phyloP scores from a whole-genome alignment of 2,329 filamentous ascomycete species.

The Colletotrichum simmondsii region DNA sequence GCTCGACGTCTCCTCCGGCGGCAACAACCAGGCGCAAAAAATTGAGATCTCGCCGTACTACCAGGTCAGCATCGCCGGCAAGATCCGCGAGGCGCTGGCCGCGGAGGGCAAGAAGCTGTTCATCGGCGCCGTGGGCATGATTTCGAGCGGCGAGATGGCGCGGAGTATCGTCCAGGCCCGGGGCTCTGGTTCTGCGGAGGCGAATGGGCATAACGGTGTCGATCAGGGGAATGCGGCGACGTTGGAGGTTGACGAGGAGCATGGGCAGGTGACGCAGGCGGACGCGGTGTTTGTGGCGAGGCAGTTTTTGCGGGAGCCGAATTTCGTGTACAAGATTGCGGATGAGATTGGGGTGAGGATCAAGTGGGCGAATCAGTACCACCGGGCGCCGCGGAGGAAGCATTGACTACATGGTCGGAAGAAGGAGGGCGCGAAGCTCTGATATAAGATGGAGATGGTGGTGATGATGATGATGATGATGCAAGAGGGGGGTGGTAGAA shows the following conservation, averaged over 20 bases:
- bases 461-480: no score
- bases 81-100: conserved; percentile 74
- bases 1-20: conserved; percentile 83
- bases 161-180: conserved; percentile 63
- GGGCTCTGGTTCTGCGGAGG: conserved; percentile 47
- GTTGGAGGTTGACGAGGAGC: conserved; percentile 52
- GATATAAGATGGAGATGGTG: background rate
- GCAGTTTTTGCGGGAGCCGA: conserved; percentile 85
- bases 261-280: conserved; percentile 55
- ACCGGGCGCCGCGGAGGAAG: conserved; percentile 47
- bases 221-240: conserved; percentile 28
- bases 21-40: conserved; percentile 71
- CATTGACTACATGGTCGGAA: conserved; percentile 26
- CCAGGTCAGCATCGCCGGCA: conserved; percentile 79
- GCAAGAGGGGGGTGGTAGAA: no score
- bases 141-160: conserved; percentile 77
- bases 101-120: conserved; percentile 62
- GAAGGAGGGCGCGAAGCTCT: background rate
- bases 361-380: conserved; percentile 77
- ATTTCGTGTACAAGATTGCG: conserved; percentile 79
- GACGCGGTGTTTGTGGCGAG: conserved; percentile 81
- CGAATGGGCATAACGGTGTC: conserved; percentile 43
- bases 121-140: conserved; percentile 80
- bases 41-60: conserved; percentile 73
- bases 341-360: conserved; percentile 78